These are phyloP conservation scores for Colletotrichum camelliae DNA, from an alignment of 2,329 filamentous ascomycete species.

Conservation along the genomic window DNA sequence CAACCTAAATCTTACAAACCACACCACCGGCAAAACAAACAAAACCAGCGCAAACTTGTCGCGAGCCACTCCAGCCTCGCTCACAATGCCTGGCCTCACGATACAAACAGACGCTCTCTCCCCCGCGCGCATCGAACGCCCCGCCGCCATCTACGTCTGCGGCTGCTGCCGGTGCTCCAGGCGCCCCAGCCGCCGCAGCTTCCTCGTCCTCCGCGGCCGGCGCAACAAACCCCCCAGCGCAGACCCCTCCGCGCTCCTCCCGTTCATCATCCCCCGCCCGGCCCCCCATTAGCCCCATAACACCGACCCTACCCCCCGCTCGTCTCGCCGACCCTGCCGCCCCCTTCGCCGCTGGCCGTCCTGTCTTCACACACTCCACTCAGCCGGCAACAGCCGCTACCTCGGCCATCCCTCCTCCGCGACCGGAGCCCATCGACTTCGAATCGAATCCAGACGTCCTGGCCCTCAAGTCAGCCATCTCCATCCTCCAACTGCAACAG, in stretches of 20 bases:
- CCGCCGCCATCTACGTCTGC: not conserved
- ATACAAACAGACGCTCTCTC: constrained; percentile 27
- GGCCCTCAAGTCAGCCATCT: constrained; percentile 83
- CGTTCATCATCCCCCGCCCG: constrained; percentile 50
- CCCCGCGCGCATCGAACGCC: constrained; percentile 26
- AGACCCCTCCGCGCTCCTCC: constrained; percentile 20
- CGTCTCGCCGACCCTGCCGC: constrained; percentile 30
- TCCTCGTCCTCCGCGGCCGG: not conserved
- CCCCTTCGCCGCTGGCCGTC: constrained; percentile 36
- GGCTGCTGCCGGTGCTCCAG: not conserved
- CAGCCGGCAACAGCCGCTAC: constrained; percentile 40
- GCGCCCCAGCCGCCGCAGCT: not conserved
- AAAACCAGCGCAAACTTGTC: not conserved
- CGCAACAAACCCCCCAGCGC: not conserved
- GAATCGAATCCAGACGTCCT: constrained; percentile 82
- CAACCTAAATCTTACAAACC: not conserved
- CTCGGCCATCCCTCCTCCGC: constrained; percentile 48
- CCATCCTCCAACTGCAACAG: constrained; percentile 85
- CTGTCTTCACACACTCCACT: constrained; percentile 49
- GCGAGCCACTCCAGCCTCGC: constrained; percentile 6
- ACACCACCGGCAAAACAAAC: not conserved
- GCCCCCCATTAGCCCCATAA: constrained; percentile 61
- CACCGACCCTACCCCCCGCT: constrained; percentile 50
- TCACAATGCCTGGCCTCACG: constrained; percentile 35
- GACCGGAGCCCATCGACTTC: constrained; percentile 60